Conservation (phyloP, 805 yeast species). For the Ogataea zsoltii region DNA sequence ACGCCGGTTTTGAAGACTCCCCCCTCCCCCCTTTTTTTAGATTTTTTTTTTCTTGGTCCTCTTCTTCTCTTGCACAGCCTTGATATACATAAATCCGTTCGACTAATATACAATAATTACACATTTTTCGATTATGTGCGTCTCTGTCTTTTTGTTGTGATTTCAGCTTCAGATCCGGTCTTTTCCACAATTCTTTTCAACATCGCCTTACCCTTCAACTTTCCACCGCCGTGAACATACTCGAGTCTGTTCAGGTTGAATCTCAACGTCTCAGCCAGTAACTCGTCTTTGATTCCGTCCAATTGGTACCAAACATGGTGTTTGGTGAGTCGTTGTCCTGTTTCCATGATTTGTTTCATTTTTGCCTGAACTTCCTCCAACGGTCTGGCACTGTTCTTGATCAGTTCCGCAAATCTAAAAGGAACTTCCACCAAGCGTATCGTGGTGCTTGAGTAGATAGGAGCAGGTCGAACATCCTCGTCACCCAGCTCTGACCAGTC, state of each 20-base stretch:
- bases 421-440: slow-evolving; percentile 68
- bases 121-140: slow-evolving; percentile 5
- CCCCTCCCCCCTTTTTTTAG: too few species aligned
- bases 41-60: too few species aligned
- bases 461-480: slow-evolving; percentile 45
- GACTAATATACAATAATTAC: background rate
- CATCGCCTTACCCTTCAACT: slow-evolving; percentile 35
- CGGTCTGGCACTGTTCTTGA: slow-evolving; percentile 64
- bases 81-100: background rate
- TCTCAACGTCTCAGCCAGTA: slow-evolving; percentile 63
- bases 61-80: background rate
- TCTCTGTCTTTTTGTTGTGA: slow-evolving; percentile 19
- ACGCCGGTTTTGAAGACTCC: too few species aligned
- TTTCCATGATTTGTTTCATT: slow-evolving; percentile 61
- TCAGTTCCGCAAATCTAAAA: slow-evolving; percentile 58
- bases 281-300: slow-evolving; percentile 71
- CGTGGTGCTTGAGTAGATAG: slow-evolving; percentile 61
- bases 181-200: slow-evolving; percentile 33
- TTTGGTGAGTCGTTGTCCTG: slow-evolving; percentile 60
- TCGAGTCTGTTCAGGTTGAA: slow-evolving; percentile 47
- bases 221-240: slow-evolving; percentile 36
- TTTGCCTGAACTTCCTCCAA: slow-evolving; percentile 52
- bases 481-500: slow-evolving; percentile 31
- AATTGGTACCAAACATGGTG: slow-evolving; percentile 82
- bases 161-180: slow-evolving; percentile 26